Conservation (phyloP, 2,329 filamentous ascomycete species). For the Hymenoscyphus linearis region DNA sequence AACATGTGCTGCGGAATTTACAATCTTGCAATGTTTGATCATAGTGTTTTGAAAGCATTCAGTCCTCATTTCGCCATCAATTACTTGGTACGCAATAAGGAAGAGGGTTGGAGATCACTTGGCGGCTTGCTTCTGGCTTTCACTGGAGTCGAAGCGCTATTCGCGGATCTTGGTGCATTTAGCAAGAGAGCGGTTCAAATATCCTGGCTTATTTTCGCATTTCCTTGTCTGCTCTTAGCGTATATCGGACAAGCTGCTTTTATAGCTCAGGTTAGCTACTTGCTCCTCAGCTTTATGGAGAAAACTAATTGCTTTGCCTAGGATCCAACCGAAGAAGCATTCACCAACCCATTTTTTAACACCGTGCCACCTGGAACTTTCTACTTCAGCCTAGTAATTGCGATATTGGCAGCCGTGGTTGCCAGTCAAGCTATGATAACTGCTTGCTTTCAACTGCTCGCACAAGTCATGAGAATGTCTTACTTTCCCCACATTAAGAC, state of each 20-base stretch:
- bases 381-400: conserved; percentile 63
- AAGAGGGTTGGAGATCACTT: conserved; percentile 57
- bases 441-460: conserved; percentile 61
- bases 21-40: conserved; percentile 48
- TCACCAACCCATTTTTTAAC: conserved; percentile 70
- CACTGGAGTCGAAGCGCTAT: conserved; percentile 73
- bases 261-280: conserved; percentile 43
- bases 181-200: conserved; percentile 64
- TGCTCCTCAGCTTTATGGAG: too few species aligned
- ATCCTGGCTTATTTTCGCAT: conserved; percentile 64
- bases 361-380: conserved; percentile 62
- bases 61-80: conserved; percentile 54
- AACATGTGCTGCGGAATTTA: conserved; percentile 61
- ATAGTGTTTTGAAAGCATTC: conserved; percentile 51
- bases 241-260: conserved; percentile 64
- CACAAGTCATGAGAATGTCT: conserved; percentile 61
- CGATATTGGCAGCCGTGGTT: conserved; percentile 66
- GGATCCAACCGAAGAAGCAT: conserved; percentile 50
- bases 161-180: conserved; percentile 74
- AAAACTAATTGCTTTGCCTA: background rate
- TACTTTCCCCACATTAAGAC: conserved; percentile 75
- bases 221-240: conserved; percentile 54
- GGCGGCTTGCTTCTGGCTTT: conserved; percentile 71
- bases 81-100: conserved; percentile 54
- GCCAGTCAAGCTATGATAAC: conserved; percentile 78